Evolutionary conservation across 1,284 basidiomycete species (phyloP).

Genomic region (Fomitopsis schrenkii): DNA sequence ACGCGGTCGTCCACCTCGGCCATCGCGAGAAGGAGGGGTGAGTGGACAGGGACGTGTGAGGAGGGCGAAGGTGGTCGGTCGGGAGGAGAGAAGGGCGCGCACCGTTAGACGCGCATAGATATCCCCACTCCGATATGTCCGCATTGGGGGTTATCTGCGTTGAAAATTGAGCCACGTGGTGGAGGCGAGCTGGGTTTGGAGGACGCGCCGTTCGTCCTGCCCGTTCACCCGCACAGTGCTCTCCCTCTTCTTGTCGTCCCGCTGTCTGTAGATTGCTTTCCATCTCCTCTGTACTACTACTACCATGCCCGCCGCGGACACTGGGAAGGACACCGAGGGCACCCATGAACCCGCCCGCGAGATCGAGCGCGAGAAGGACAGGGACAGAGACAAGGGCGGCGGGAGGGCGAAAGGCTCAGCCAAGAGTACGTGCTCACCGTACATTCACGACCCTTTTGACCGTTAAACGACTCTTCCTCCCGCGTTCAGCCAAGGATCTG

Average conservation of each 20-base stretch:
- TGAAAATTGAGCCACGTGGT: constrained; percentile 4
- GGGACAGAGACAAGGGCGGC: constrained; percentile 29
- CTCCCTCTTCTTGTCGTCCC: neutral
- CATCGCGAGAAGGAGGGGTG: constrained; percentile 5
- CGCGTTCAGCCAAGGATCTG: constrained; percentile 70
- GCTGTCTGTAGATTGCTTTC: neutral
- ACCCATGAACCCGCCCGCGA: constrained; percentile 25
- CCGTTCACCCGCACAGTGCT: neutral
- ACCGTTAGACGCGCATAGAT: neutral
- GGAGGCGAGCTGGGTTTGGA: constrained; percentile 2
- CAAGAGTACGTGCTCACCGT: constrained; percentile 29
- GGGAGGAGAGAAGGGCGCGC: neutral
- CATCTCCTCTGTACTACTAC: constrained; percentile 2
- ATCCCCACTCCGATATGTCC: neutral
- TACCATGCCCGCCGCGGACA: constrained; percentile 30
- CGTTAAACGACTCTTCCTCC: neutral
- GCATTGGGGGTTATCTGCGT: neutral
- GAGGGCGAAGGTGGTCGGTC: neutral
- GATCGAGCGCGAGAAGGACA: constrained; percentile 31
- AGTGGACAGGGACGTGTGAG: neutral
- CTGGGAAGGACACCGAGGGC: constrained; percentile 26
- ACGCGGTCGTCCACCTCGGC: constrained; percentile 44
- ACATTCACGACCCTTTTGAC: neutral
- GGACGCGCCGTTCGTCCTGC: constrained; percentile 1
- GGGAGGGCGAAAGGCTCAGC: constrained; percentile 30